Evolutionary conservation across 2,329 filamentous ascomycete genomes (phyloP).

Genomic region (Colletotrichum karsti): DNA sequence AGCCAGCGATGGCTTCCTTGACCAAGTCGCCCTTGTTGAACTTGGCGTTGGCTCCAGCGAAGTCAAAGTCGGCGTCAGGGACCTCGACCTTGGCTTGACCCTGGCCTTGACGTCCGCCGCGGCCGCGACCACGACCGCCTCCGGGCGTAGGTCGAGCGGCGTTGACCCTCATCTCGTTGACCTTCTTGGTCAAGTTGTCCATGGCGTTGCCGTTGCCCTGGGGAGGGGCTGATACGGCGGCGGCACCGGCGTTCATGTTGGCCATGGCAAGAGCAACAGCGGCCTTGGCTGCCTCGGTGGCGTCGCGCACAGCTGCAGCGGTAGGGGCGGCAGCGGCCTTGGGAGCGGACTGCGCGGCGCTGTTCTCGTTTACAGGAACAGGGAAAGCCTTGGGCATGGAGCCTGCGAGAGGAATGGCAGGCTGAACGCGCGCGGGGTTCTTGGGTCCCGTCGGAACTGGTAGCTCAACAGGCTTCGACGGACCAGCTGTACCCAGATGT

Average conservation of each 20-base stretch:
- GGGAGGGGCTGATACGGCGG: constrained; percentile 31
- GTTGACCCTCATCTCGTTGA: constrained; percentile 79
- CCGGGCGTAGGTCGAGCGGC: constrained; percentile 49
- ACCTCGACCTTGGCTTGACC: constrained; percentile 78
- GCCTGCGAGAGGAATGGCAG: constrained; percentile 71
- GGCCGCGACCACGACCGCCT: constrained; percentile 56
- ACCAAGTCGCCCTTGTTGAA: constrained; percentile 66
- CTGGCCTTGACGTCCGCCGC: constrained; percentile 51
- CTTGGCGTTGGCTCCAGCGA: constrained; percentile 66
- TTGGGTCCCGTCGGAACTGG: constrained; percentile 57
- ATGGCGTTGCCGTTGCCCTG: constrained; percentile 54
- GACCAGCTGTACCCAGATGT: constrained; percentile 50
- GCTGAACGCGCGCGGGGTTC: constrained; percentile 62
- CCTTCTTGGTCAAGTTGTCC: constrained; percentile 78
- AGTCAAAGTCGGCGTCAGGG: constrained; percentile 91
- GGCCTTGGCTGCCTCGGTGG: constrained; percentile 78
- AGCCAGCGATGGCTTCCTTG: constrained; percentile 88
- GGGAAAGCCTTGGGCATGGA: constrained; percentile 37
- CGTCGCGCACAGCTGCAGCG: constrained; percentile 63
- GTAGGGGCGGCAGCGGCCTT: constrained; percentile 39
- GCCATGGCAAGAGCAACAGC: constrained; percentile 86
- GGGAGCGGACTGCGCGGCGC: constrained; percentile 32
- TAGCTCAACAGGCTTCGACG: constrained; percentile 45
- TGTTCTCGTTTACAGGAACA: constrained; percentile 31
- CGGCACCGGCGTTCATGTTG: constrained; percentile 61